Conservation (phyloP, 1,139 yeast species). For the Zhuliangozyma blackwelliae region DNA sequence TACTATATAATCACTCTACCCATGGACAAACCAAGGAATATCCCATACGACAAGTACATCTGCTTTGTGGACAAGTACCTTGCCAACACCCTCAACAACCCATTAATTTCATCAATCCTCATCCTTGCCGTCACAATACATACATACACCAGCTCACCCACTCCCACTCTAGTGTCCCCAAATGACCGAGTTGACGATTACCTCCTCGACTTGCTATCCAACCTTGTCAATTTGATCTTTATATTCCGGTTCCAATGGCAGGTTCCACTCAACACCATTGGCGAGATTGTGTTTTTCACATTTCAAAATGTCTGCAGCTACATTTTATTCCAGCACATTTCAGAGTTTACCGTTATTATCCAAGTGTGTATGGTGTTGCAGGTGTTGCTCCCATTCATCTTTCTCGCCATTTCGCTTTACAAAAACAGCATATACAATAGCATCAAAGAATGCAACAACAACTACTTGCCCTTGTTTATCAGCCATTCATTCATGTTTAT, state of each 20-base stretch:
- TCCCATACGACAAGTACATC: neutral
- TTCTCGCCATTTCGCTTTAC: constrained; percentile 3
- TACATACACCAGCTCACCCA: too few species aligned
- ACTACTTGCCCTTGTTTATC: constrained; percentile 10
- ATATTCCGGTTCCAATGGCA: constrained; percentile 16
- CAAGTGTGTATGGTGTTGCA: constrained; percentile 7
- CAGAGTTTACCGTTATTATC: neutral
- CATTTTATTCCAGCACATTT: neutral
- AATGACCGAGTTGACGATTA: neutral
- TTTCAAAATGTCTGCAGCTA: constrained; percentile 1
- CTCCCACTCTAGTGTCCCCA: too few species aligned
- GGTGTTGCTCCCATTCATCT: constrained; percentile 8
- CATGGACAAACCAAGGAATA: neutral
- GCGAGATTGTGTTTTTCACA: constrained; percentile 8
- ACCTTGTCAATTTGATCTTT: constrained; percentile 19
- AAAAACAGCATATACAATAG: neutral
- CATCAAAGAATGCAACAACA: constrained; percentile 9
- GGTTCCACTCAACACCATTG: constrained; percentile 1
- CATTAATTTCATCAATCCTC: too few species aligned
- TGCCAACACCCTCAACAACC: too few species aligned
- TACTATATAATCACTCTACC: neutral
- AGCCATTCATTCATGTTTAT: constrained; percentile 10
- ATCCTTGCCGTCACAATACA: too few species aligned
- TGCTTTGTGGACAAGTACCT: too few species aligned
- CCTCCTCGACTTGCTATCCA: constrained; percentile 15